Base-by-base conservation (phyloP, 1,284 basidiomycete species). In the Ustilago cynodontis region DNA sequence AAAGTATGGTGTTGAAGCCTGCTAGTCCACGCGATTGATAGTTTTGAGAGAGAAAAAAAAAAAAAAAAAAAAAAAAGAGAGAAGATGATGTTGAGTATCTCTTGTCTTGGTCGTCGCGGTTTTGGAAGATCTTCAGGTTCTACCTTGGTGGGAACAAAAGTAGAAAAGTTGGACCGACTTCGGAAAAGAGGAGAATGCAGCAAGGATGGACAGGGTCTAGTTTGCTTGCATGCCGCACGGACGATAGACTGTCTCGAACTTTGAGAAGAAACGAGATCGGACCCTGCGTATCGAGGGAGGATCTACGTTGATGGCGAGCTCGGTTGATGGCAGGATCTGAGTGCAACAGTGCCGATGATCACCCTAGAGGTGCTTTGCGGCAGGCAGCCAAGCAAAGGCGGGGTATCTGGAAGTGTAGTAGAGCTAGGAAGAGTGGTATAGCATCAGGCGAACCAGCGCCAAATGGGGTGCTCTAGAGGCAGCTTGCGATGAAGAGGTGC, bases 361-460 rank as follows among this genome's bases (percentile, higher is more conserved):
- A 11, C 35, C 35, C 8, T 10, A 9, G 35, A 37, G 7, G 43
- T n/a, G 22, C 43, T 45, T 20, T 20, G 43, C 7, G 35, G 26
- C 14, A 13, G 24, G 47, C 26, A 52, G 20, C 37, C 26, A 45
- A 18, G 22, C 22, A 35, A 35, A 18, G 18, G 29, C 18, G 24
- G 59, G 37, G 59, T 47, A 22, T 58, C 29, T 22, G 35, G 14
- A 14, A 28, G 16, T 14, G 7, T 43, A 6, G 14, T n/a, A 24
- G 11, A 20, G 39, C 22, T n/a, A 11, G 24, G 33, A 33, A 10
- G 26, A 13, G 54, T 24, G 26, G 22, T n/a, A 45, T 35, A 50
- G 65, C 54, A 37, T n/a, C 33, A 31, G 64, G 60, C 70, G 64
- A 57, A 22, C 70, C 64, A 59, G 64, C 64, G 69, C 69, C 69